A percentile compares a stretch with the other conserved stretches of the same genome.
Evolutionary conservation across 495 filamentous ascomycete species (phyloP).

Genomic region (Hypoxylon intermedium): DNA sequence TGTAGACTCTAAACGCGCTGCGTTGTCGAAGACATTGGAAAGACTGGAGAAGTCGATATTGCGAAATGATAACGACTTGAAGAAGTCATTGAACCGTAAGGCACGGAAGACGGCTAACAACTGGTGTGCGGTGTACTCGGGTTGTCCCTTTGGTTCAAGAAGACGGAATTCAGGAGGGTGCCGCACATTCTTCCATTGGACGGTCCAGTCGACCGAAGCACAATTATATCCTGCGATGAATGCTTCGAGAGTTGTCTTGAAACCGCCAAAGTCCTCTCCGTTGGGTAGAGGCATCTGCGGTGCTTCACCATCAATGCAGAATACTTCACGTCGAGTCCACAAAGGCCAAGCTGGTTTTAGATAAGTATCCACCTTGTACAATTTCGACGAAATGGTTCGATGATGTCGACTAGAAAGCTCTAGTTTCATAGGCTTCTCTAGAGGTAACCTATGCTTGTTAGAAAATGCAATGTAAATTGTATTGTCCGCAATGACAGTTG

Average conservation of each 20-base stretch:
- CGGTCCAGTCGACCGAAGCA: constrained; percentile 76
- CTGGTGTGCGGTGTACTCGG: constrained; percentile 74
- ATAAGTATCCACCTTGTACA: constrained; percentile 76
- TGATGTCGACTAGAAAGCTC: constrained; percentile 82
- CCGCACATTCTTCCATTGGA: constrained; percentile 73
- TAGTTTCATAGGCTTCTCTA: constrained; percentile 66
- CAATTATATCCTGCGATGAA: constrained; percentile 82
- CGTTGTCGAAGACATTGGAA: constrained; percentile 43
- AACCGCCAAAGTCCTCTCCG: constrained; percentile 77
- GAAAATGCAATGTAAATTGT: constrained; percentile 11
- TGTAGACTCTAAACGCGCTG: constrained; percentile 37
- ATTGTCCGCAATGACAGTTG: not conserved
- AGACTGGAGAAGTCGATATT: constrained; percentile 67
- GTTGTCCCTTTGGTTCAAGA: constrained; percentile 66
- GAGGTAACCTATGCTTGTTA: constrained; percentile 63
- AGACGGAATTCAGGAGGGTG: constrained; percentile 85
- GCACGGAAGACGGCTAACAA: constrained; percentile 85
- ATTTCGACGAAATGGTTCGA: constrained; percentile 74
- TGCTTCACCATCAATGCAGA: constrained; percentile 68
- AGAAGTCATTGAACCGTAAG: constrained; percentile 90
- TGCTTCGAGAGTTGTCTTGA: constrained; percentile 83
- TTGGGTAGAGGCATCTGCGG: constrained; percentile 57
- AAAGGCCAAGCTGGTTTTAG: constrained; percentile 86
- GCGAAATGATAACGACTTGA: constrained; percentile 82
- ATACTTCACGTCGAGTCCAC: constrained; percentile 66